A percentile compares a stretch with the other conserved stretches of the same genome.
Conservation (phyloP, 352 stramenopile genomes). For the Globisporangium uncinulatum region DNA sequence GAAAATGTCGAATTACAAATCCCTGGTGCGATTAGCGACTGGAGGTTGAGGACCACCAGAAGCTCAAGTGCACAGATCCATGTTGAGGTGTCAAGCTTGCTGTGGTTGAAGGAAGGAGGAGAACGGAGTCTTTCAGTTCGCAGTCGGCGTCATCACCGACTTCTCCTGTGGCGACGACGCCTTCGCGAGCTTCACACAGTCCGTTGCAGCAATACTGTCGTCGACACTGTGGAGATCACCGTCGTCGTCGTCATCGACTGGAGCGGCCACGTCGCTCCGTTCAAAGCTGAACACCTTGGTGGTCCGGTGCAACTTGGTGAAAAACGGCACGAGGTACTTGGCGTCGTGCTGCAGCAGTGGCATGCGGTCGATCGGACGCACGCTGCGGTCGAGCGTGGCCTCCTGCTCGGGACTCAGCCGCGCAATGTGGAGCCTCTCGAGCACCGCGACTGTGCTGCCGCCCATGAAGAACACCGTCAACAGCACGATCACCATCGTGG, state of each 20-base stretch:
- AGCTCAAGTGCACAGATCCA: not conserved
- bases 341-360: constrained; percentile 74
- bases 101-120: no score
- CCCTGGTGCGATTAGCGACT: no score
- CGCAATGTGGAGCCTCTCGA: constrained; percentile 85
- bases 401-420: constrained; percentile 69
- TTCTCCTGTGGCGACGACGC: no score
- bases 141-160: no score
- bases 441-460: constrained; percentile 79
- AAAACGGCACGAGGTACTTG: constrained; percentile 76
- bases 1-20: no score
- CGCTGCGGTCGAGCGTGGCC: constrained; percentile 58
- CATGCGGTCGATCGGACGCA: constrained; percentile 78
- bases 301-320: constrained; percentile 62
- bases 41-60: no score
- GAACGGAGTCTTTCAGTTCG: no score
- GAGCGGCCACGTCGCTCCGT: constrained; percentile 17
- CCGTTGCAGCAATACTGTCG: constrained; percentile 49
- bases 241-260: constrained; percentile 35
- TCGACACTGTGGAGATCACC: constrained; percentile 19
- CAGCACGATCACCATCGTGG: constrained; percentile 89
- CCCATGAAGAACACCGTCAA: constrained; percentile 90
- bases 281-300: constrained; percentile 29
- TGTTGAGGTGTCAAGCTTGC: not conserved
- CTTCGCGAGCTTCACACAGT: constrained; percentile 39